These are phyloP conservation scores for Escovopsis sp. DNA, from an alignment of 2,329 filamentous ascomycete species.

Conservation along the genomic window DNA sequence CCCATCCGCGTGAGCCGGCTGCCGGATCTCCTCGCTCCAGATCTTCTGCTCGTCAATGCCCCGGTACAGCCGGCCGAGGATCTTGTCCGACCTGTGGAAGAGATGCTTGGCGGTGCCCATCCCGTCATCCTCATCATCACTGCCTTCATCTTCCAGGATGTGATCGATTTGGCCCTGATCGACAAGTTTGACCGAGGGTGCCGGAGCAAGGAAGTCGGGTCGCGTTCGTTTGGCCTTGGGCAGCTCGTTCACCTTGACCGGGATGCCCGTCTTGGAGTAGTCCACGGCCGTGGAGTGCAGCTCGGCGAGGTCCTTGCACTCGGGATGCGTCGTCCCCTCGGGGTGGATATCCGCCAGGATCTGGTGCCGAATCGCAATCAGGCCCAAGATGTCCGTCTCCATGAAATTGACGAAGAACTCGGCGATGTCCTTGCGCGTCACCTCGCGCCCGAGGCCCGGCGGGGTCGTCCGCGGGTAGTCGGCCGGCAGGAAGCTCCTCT, in stretches of 20 bases:
- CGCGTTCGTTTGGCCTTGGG: slow-evolving; percentile 24
- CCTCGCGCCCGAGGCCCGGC: slow-evolving; percentile 41
- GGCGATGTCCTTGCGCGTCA: slow-evolving; percentile 52
- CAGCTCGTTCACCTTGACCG: slow-evolving; percentile 31
- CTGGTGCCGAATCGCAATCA: slow-evolving; percentile 50
- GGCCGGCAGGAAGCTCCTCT: slow-evolving; percentile 37
- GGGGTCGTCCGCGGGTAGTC: slow-evolving; percentile 50
- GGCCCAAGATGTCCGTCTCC: slow-evolving; percentile 47
- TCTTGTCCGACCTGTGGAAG: slow-evolving; percentile 54
- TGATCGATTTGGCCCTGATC: slow-evolving; percentile 28
- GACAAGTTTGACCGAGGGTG: slow-evolving; percentile 28
- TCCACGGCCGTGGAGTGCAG: slow-evolving; percentile 59
- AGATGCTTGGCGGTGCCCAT: slow-evolving; percentile 27
- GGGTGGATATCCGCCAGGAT: slow-evolving; percentile 44
- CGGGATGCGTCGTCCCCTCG: slow-evolving; percentile 32
- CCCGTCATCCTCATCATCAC: slow-evolving; percentile 24
- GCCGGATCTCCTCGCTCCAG: slow-evolving; percentile 34
- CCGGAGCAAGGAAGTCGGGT: slow-evolving; percentile 38
- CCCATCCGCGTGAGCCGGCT: slow-evolving; percentile 11
- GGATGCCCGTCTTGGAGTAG: slow-evolving; percentile 59
- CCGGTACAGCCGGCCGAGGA: slow-evolving; percentile 56
- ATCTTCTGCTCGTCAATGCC: slow-evolving; percentile 58
- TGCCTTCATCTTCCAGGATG: slow-evolving; percentile 14
- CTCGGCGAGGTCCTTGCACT: slow-evolving; percentile 41
- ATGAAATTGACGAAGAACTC: slow-evolving; percentile 72